Percentiles rank a stretch among this genome's conserved stretches.
phyloP scores from a whole-genome alignment of 2,329 filamentous ascomycete species.

The Cryphonectria nitschkei region DNA sequence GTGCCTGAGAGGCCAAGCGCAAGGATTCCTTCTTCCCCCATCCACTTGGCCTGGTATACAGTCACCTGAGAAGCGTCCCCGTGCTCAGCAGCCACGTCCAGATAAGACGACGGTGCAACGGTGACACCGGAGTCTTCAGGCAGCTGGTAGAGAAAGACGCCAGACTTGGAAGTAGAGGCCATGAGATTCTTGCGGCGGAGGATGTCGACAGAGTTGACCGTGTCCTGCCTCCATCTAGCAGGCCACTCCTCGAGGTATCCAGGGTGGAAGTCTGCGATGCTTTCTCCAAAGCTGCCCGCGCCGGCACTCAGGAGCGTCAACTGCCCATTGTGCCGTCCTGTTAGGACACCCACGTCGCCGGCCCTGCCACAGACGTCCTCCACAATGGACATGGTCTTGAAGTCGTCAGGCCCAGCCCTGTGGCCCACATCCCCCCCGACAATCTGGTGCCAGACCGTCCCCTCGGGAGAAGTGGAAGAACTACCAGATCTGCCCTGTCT shows the following conservation, averaged over 20 bases:
- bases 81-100: slow-evolving; percentile 31
- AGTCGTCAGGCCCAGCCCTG: slow-evolving; percentile 51
- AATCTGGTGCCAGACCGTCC: slow-evolving; percentile 42
- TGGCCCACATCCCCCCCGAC: slow-evolving; percentile 46
- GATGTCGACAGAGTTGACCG: slow-evolving; percentile 43
- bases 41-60: slow-evolving; percentile 47
- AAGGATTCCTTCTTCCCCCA: slow-evolving; percentile 43
- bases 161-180: slow-evolving; percentile 41
- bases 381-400: slow-evolving; percentile 51
- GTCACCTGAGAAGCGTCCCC: slow-evolving; percentile 27
- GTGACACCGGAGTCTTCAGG: slow-evolving; percentile 26
- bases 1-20: slow-evolving; percentile 51
- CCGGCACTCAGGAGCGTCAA: slow-evolving; percentile 49
- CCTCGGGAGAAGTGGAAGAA: slow-evolving; percentile 30
- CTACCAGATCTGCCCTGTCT: slow-evolving; percentile 35
- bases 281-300: slow-evolving; percentile 40
- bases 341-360: slow-evolving; percentile 42
- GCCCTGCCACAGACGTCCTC: slow-evolving; percentile 35
- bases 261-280: slow-evolving; percentile 34
- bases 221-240: neutral
- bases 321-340: slow-evolving; percentile 55
- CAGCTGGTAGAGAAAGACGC: slow-evolving; percentile 41
- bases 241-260: slow-evolving; percentile 29
- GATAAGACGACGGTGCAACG: slow-evolving; percentile 30
- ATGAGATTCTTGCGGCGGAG: slow-evolving; percentile 34